phyloP scores from a whole-genome alignment of 1,284 basidiomycete genomes.

The Hypsizygus ulmarius region DNA sequence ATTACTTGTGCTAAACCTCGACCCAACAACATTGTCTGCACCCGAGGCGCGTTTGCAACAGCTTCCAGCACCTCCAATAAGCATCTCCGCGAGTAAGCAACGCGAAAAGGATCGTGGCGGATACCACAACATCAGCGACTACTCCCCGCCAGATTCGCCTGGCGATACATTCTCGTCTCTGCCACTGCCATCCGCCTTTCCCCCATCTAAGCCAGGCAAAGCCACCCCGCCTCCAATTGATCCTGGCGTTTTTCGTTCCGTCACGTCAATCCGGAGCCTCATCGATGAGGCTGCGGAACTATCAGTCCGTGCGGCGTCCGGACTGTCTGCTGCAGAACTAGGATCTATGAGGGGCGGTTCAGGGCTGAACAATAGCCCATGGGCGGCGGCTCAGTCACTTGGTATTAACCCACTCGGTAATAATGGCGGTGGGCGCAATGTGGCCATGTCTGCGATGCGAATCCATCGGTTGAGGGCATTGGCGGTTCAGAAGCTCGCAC shows the following conservation, averaged over 20 bases:
- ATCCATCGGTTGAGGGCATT: constrained; percentile 72
- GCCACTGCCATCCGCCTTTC: constrained; percentile 44
- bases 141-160: constrained; percentile 55
- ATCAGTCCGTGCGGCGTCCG: constrained; percentile 77
- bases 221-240: constrained; percentile 79
- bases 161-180: constrained; percentile 36
- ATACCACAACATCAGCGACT: constrained; percentile 44
- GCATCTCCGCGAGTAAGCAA: constrained; percentile 25
- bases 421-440: constrained; percentile 60
- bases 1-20: constrained; percentile 70
- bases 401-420: constrained; percentile 55
- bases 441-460: constrained; percentile 78
- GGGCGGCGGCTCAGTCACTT: constrained; percentile 58
- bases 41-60: constrained; percentile 42
- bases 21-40: constrained; percentile 59
- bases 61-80: constrained; percentile 26
- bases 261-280: constrained; percentile 67
- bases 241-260: constrained; percentile 75
- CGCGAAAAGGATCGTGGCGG: constrained; percentile 34
- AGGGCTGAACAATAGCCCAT: constrained; percentile 40
- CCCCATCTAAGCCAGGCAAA: constrained; percentile 54
- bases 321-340: constrained; percentile 68
- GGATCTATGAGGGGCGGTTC: constrained; percentile 53
- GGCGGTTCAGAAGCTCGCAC: constrained; percentile 78
- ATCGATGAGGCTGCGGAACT: constrained; percentile 84